Base-by-base conservation (phyloP, 768 basidiomycete genomes). In the Lentinula detonsa region DNA sequence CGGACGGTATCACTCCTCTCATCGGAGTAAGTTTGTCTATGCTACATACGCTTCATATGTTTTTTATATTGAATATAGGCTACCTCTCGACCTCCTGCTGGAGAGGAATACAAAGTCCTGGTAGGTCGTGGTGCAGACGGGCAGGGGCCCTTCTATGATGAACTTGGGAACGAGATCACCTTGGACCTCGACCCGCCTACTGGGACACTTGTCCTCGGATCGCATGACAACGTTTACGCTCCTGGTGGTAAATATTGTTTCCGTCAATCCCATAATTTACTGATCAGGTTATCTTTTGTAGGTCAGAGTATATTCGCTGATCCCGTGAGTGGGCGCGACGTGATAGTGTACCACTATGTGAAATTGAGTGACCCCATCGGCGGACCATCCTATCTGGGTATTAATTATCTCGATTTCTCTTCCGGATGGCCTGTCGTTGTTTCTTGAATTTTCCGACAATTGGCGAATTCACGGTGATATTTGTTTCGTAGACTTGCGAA, bases 391-490 rank as follows among this genome's bases (percentile, higher is more conserved):
- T 56, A 56, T 63, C 69, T 15, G 70, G 69, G 16, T 10, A 67
- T 72, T 60, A 72, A 72, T 59, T 63, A 61, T 13, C 63, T 72
- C n/a, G 64, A 70, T 53, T 72, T 71, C 59, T 68, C 70, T 42
- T 58, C 53, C 33, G 71, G 69, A 11, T 72, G 71, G 71, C 71
- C 71, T 16, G 68, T 70, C 33, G 71, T 69, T 23, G 60, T 61
- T 16, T 34, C 55, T 11, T 55, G 11, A 21, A 7, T 8, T 21
- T 10, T 28, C 28, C 28, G 28, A 11, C 4, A 8, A 23, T 18
- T 16, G 43, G n/a, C n/a, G 50, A 37, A 39, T 40, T 18, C 53
- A 52, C 6, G 49, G 1, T 52, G 51, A 33, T 15, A 28, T 31
- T 50, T 50, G 28, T 28, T 28, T 28, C 3, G 2, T 28, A 28